Percentiles rank a stretch among this genome's conserved stretches.
phyloP scores from a whole-genome alignment of 2,329 filamentous ascomycete genomes.

The Aspergillus fischeri region DNA sequence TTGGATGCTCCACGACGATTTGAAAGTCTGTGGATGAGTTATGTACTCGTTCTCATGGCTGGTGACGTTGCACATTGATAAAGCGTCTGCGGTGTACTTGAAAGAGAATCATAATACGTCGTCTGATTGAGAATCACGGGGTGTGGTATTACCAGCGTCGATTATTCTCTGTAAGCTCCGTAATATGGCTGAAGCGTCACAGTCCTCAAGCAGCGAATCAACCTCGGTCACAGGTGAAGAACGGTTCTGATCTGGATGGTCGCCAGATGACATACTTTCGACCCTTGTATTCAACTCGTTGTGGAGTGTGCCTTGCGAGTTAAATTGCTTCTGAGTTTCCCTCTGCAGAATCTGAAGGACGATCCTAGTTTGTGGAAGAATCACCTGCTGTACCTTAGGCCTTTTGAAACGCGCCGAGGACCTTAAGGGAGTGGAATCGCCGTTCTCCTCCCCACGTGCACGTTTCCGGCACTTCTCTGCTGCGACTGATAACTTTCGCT shows the following conservation, averaged over 20 bases:
- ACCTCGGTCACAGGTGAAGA: not conserved
- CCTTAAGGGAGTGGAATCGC: not conserved
- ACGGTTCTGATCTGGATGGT: not conserved
- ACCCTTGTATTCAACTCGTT: not conserved
- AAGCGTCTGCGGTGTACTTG: too few relatives aligned
- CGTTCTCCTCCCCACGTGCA: not conserved
- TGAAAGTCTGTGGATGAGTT: too few relatives aligned
- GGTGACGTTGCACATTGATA: not conserved
- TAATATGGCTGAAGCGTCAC: not conserved
- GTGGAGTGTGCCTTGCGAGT: not conserved
- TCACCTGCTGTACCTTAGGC: slow-evolving; percentile 8
- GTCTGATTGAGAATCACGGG: not conserved
- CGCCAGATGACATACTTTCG: not conserved
- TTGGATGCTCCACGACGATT: too few relatives aligned
- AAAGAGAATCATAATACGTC: not conserved
- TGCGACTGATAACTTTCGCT: slow-evolving; percentile 1
- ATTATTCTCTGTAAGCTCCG: not conserved
- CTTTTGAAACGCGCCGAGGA: slow-evolving; percentile 4
- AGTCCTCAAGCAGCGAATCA: not conserved
- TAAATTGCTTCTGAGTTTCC: slow-evolving; percentile 2
- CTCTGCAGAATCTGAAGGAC: slow-evolving; percentile 8
- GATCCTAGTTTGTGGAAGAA: slow-evolving; percentile 11
- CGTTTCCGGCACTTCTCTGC: slow-evolving; percentile 5
- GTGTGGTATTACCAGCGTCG: not conserved
- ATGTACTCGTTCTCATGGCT: not conserved